Conservation (phyloP, 345 rosid species). For the Hevea brasiliensis region DNA sequence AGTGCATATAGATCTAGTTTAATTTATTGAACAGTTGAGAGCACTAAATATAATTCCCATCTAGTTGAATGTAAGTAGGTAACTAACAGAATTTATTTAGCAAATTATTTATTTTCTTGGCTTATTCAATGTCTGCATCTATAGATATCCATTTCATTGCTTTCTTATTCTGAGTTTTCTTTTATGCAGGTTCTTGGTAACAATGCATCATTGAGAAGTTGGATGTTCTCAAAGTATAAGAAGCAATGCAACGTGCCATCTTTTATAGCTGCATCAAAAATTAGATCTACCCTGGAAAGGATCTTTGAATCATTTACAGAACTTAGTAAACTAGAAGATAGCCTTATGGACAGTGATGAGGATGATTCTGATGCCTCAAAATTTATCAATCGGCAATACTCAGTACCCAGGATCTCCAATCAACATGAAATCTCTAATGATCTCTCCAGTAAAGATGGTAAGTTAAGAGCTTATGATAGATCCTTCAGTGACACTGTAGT, state of each 20-base stretch:
- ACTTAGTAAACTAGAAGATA: conserved; percentile 47
- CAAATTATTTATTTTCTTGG: background rate
- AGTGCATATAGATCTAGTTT: conserved; percentile 1
- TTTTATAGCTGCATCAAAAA: conserved; percentile 45
- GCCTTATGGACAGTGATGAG: conserved; percentile 56
- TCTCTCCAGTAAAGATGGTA: conserved; percentile 33
- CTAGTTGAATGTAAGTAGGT: background rate
- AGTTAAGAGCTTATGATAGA: conserved; percentile 26
- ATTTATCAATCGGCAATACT: conserved; percentile 26
- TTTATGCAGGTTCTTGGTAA: conserved; percentile 63
- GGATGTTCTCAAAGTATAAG: conserved; percentile 67
- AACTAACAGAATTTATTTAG: background rate
- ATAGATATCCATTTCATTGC: background rate
- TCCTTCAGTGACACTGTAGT: conserved; percentile 26
- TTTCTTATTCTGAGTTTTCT: background rate
- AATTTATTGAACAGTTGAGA: background rate
- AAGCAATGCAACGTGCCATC: conserved; percentile 50
- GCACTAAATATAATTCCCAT: background rate
- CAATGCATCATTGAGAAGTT: conserved; percentile 57
- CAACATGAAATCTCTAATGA: conserved; percentile 33
- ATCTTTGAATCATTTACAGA: conserved; percentile 49
- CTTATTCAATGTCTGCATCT: background rate
- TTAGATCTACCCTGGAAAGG: conserved; percentile 51
- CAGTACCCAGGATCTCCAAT: conserved; percentile 33
- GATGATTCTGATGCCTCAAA: conserved; percentile 47